Evolutionary conservation across 805 yeast species (phyloP).

Genomic region (Metschnikowia hibisci): DNA sequence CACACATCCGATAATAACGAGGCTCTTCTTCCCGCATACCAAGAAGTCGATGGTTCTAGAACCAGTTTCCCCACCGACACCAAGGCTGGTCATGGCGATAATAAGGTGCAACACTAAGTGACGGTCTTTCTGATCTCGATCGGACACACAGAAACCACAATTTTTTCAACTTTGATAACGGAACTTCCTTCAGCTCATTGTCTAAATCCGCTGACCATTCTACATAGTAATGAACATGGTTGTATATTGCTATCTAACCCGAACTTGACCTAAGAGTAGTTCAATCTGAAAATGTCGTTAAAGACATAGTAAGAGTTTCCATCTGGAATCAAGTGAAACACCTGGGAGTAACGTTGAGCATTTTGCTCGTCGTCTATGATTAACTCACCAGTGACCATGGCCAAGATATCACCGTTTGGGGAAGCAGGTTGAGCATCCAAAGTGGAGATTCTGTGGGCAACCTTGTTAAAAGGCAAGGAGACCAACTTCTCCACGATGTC

Average conservation of each 20-base stretch:
- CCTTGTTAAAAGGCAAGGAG: constrained; percentile 87
- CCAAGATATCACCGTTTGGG: constrained; percentile 86
- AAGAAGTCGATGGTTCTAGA: neutral
- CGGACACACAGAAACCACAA: neutral
- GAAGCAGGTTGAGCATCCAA: constrained; percentile 98
- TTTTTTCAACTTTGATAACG: neutral
- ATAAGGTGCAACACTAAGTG: constrained; percentile 1
- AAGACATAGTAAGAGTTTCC: constrained; percentile 87
- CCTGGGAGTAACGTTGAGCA: constrained; percentile 95
- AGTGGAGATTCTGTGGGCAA: constrained; percentile 88
- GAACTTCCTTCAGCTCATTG: too few relatives aligned
- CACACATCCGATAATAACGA: neutral
- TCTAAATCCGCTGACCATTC: neutral
- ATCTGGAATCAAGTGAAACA: constrained; percentile 94
- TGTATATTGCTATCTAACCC: neutral
- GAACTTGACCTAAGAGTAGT: constrained; percentile 53
- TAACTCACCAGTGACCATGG: constrained; percentile 96
- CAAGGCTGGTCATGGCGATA: neutral
- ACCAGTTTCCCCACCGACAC: neutral
- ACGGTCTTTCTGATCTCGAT: neutral
- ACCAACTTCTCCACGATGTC: constrained; percentile 88
- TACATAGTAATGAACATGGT: neutral
- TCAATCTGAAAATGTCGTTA: constrained; percentile 95
- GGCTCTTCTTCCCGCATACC: constrained; percentile 2
- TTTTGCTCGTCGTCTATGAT: constrained; percentile 90